Base-by-base conservation (phyloP, 2,329 filamentous ascomycete genomes). In the Fusarium nurragi region DNA sequence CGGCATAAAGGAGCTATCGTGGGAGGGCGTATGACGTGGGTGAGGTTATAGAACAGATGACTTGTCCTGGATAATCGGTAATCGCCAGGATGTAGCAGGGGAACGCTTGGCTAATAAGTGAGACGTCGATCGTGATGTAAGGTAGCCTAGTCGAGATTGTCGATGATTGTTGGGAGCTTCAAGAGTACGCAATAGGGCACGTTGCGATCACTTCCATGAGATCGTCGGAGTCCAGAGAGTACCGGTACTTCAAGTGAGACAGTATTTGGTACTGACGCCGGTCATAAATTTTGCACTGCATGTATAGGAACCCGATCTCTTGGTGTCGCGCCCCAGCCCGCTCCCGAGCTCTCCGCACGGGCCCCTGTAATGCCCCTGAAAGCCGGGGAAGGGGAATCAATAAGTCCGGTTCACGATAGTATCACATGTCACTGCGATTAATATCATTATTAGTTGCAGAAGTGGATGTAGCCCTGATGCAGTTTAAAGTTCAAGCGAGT, bases 121-220 rank as follows among this genome's bases (percentile, higher is more conserved):
- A 45, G 45, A 56, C 54, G 64, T 67, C 61, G 68, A 70, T 70
- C 64, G 63, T 68, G 68, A 71, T 70, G 67, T 65, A 58, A 34
- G 32, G 16, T n/a, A 34, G 32, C 38, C 51, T 48, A 55, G 64
- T 56, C 49, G 60, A 60, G 62, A 66, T 61, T 62, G 57, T 58
- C 59, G 62, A 60, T 67, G 53, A 46, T 38, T 70, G 67, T 70
- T 69, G 67, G 65, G 69, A 65, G 60, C 56, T 64, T 60, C 46
- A 46, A 63, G 52, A 63, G 45, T 61, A 67, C 57, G 65, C 67
- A 68, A 55, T 51, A 54, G 61, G 44, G 50, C 56, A 61, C 39
- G 57, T 57, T 59, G 61, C 53, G 55, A 62, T 66, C 68, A 58
- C 48, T 60, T 66, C 41, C 41, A 46, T 51, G 37, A 49, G 64